Conservation (phyloP, 495 filamentous ascomycete genomes). For the Daldinia grandis region DNA sequence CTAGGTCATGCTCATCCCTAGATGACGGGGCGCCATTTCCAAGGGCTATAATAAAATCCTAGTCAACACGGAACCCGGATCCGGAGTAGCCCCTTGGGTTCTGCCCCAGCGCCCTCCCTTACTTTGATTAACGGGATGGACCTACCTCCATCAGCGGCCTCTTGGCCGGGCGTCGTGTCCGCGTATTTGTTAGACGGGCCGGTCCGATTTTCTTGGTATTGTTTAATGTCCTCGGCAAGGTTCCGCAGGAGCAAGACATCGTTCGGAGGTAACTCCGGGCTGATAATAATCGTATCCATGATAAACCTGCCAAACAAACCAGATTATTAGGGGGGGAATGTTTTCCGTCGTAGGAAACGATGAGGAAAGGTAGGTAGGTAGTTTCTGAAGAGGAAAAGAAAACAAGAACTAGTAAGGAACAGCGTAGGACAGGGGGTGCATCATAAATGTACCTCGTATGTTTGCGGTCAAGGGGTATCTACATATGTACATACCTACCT, state of each 20-base stretch:
- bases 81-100: conserved; percentile 14
- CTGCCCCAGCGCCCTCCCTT: conserved; percentile 20
- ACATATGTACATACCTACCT: too few species aligned
- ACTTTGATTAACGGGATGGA: conserved; percentile 23
- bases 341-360: background rate
- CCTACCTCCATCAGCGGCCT: conserved; percentile 27
- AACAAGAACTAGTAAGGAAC: conserved; percentile 7
- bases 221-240: conserved; percentile 51
- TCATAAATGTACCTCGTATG: conserved; percentile 6
- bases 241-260: conserved; percentile 61
- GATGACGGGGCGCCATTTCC: conserved; percentile 16
- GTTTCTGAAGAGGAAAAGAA: conserved; percentile 9
- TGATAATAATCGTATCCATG: conserved; percentile 47
- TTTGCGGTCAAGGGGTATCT: background rate
- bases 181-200: conserved; percentile 7
- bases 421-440: conserved; percentile 28
- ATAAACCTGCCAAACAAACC: conserved; percentile 27
- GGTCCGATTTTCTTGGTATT: conserved; percentile 12
- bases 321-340: background rate
- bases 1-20: conserved; percentile 42
- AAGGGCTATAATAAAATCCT: conserved; percentile 13
- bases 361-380: conserved; percentile 6
- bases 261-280: conserved; percentile 59
- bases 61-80: conserved; percentile 29
- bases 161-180: conserved; percentile 29